phyloP scores from a whole-genome alignment of 2,329 filamentous ascomycete species.

The Ascochyta koolunga region DNA sequence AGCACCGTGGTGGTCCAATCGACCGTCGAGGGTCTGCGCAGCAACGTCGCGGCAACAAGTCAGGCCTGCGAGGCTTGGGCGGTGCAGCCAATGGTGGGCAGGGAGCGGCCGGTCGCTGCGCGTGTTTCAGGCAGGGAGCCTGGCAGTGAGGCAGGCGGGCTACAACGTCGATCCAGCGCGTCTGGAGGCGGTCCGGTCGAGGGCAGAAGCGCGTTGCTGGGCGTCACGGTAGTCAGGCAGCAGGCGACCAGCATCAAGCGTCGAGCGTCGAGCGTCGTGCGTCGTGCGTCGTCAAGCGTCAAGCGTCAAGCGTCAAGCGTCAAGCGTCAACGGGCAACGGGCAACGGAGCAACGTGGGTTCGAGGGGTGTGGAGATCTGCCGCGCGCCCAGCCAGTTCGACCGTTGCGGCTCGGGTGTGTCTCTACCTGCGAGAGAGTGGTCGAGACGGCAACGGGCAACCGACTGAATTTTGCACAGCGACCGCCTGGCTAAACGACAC shows the following conservation, averaged over 20 bases:
- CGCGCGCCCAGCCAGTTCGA: slow-evolving; percentile 5
- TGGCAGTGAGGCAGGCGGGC: not conserved
- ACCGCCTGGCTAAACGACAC: not conserved
- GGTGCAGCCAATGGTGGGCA: slow-evolving; percentile 13
- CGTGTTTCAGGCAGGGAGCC: slow-evolving; percentile 12
- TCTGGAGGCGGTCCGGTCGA: slow-evolving; percentile 6
- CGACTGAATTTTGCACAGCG: not conserved
- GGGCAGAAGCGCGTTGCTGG: slow-evolving; percentile 8
- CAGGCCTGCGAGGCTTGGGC: slow-evolving; percentile 11
- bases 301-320: no score
- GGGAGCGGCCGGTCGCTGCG: slow-evolving; percentile 8
- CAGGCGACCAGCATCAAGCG: not conserved
- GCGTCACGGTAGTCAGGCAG: slow-evolving; percentile 8
- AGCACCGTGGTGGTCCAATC: slow-evolving; percentile 18
- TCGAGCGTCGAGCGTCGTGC: not conserved
- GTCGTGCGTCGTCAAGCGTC: not conserved
- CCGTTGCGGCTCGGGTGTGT: slow-evolving; percentile 2
- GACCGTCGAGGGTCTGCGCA: slow-evolving; percentile 1
- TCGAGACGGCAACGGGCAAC: not conserved
- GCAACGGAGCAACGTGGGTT: slow-evolving; percentile 15
- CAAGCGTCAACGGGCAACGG: not conserved
- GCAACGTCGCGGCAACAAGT: slow-evolving; percentile 8
- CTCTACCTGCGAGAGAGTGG: not conserved
- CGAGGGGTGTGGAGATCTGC: slow-evolving; percentile 14
- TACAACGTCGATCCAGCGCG: not conserved